These are phyloP conservation scores for Eutypella sp. DNA, from an alignment of 2,329 filamentous ascomycete genomes.

Conservation along the genomic window DNA sequence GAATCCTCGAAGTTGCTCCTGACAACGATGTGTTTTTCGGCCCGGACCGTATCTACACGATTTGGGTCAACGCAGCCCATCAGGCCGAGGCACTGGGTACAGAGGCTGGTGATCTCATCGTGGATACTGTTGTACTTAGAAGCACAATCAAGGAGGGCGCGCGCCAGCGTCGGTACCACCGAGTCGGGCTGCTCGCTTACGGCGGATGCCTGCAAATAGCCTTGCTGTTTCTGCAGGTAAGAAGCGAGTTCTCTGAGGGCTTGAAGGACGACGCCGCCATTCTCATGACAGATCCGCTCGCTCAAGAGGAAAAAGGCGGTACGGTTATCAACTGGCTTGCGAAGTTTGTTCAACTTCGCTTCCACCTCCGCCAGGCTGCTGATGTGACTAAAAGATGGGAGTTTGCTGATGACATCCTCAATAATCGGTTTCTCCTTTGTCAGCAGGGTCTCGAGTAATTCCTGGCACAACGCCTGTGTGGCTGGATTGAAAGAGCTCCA, in stretches of 20 bases:
- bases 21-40: constrained; percentile 79
- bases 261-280: constrained; percentile 77
- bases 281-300: constrained; percentile 74
- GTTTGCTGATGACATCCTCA: constrained; percentile 61
- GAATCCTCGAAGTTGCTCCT: constrained; percentile 77
- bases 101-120: constrained; percentile 63
- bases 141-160: constrained; percentile 79
- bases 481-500: constrained; percentile 64
- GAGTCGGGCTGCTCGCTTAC: constrained; percentile 79
- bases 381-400: constrained; percentile 74
- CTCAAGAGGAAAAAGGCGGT: constrained; percentile 67
- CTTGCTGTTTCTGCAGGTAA: constrained; percentile 70
- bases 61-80: constrained; percentile 92
- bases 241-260: constrained; percentile 71
- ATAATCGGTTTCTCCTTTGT: constrained; percentile 58
- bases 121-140: constrained; percentile 71
- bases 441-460: constrained; percentile 61
- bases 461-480: constrained; percentile 55
- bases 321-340: constrained; percentile 59
- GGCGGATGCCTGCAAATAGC: constrained; percentile 71
- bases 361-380: constrained; percentile 65
- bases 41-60: constrained; percentile 72
- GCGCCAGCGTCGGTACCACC: constrained; percentile 65
- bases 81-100: constrained; percentile 77
- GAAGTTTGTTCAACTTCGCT: constrained; percentile 57